Conservation (phyloP, 2,329 filamentous ascomycete species). For the Cladosporium sp. region DNA sequence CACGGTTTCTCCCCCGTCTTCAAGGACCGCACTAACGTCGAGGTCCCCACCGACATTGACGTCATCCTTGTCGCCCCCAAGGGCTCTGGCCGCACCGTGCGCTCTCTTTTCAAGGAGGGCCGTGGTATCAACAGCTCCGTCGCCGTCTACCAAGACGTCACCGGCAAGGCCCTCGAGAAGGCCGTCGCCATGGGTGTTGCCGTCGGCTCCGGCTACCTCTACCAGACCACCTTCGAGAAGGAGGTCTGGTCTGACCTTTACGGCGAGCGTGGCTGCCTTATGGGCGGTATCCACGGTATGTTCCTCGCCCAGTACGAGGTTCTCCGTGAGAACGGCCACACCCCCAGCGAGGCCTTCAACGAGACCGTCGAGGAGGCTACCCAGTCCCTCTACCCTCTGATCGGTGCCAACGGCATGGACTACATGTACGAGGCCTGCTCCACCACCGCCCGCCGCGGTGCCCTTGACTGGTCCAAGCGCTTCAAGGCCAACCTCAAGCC, state of each 20-base stretch:
- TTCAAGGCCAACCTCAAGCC: slow-evolving; percentile 99
- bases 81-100: slow-evolving; percentile 97
- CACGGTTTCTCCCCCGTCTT: slow-evolving; percentile 99
- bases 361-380: slow-evolving; percentile 99
- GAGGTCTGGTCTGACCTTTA: slow-evolving; percentile 99
- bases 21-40: slow-evolving; percentile 99
- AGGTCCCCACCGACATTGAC: slow-evolving; percentile 91
- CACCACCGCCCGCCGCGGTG: slow-evolving; percentile 94
- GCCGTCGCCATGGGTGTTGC: slow-evolving; percentile 94
- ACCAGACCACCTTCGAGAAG: slow-evolving; percentile 99
- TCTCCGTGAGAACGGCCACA: slow-evolving; percentile 96
- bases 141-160: slow-evolving; percentile 97
- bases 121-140: slow-evolving; percentile 99
- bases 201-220: slow-evolving; percentile 96
- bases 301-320: slow-evolving; percentile 99
- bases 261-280: slow-evolving; percentile 98
- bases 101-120: slow-evolving; percentile 97
- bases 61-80: slow-evolving; percentile 99
- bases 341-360: slow-evolving; percentile 98
- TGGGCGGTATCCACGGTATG: slow-evolving; percentile 99
- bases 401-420: slow-evolving; percentile 98
- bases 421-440: slow-evolving; percentile 99
- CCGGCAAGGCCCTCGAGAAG: slow-evolving; percentile 97
- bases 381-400: slow-evolving; percentile 95
- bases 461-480: slow-evolving; percentile 95